Percentiles rank a stretch among this genome's conserved stretches.
Evolutionary conservation across 164 flowering plant species (phyloP).

Genomic region (Vitis labrusca): DNA sequence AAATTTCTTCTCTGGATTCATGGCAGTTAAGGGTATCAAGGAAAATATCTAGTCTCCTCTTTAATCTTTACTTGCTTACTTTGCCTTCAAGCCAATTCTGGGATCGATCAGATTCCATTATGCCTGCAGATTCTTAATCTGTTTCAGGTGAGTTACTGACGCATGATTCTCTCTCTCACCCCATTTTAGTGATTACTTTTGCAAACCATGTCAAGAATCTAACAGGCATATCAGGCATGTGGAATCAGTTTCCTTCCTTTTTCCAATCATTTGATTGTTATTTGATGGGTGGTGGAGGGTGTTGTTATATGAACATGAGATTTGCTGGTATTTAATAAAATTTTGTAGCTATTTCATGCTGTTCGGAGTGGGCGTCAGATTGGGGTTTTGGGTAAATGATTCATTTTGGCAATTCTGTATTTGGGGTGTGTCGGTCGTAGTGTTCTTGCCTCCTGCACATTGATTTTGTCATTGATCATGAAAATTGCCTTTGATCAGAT

Average conservation of each 20-base stretch:
- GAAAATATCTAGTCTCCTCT: neutral
- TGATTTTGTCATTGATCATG: too few species aligned
- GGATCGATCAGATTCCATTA: conserved; percentile 18
- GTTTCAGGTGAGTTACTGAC: conserved; percentile 17
- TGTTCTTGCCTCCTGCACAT: too few species aligned
- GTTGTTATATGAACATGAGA: too few species aligned
- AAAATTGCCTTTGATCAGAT: too few species aligned
- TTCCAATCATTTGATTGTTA: too few species aligned
- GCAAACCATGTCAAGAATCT: neutral
- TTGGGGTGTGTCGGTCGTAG: too few species aligned
- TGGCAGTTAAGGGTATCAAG: neutral
- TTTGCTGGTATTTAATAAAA: too few species aligned
- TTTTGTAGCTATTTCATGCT: too few species aligned
- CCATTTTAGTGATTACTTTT: neutral
- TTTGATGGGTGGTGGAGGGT: too few species aligned
- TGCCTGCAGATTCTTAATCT: conserved; percentile 15
- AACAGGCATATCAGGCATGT: neutral
- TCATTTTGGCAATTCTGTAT: too few species aligned
- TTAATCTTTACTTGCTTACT: conserved; percentile 1
- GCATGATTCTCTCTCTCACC: neutral
- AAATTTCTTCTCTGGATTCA: conserved; percentile 2
- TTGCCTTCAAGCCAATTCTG: conserved; percentile 20
- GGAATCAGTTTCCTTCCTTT: neutral
- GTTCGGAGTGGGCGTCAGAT: too few species aligned
- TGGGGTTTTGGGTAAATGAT: too few species aligned